Evolutionary conservation across 2,329 filamentous ascomycete species (phyloP).

Genomic region (Dactylellina haptotyla): DNA sequence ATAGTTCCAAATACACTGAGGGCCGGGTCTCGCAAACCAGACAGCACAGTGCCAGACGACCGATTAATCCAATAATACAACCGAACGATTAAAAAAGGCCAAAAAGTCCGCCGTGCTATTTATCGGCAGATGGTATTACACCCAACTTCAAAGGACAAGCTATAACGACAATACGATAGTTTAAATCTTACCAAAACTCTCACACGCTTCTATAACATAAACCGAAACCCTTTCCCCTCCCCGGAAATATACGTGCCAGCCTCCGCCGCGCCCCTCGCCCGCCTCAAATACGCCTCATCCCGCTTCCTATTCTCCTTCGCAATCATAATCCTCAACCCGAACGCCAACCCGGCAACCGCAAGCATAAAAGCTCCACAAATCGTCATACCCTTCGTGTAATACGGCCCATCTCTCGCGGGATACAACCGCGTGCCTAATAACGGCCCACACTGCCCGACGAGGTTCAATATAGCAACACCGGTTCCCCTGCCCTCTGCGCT

Average conservation of each 20-base stretch:
- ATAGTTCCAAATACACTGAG: no score
- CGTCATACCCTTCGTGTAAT: slow-evolving; percentile 72
- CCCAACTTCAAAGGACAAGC: no score
- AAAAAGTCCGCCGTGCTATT: no score
- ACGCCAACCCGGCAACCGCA: slow-evolving; percentile 69
- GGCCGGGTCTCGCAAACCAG: no score
- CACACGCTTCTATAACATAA: slow-evolving; percentile 66
- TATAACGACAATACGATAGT: no score
- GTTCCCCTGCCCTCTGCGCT: slow-evolving; percentile 74
- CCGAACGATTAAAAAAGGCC: no score
- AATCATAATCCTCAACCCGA: slow-evolving; percentile 68
- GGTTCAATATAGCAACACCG: slow-evolving; percentile 73
- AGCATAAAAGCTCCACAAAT: slow-evolving; percentile 73
- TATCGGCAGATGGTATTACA: no score
- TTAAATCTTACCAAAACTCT: no score
- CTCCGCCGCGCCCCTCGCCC: slow-evolving; percentile 61
- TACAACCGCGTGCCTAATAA: slow-evolving; percentile 73
- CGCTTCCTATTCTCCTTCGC: slow-evolving; percentile 66
- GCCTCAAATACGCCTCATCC: slow-evolving; percentile 61
- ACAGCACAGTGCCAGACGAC: no score
- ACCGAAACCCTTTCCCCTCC: slow-evolving; percentile 62
- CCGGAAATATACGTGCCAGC: slow-evolving; percentile 61
- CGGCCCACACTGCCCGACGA: slow-evolving; percentile 74
- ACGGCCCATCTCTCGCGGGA: slow-evolving; percentile 66
- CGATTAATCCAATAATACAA: no score